Conservation (phyloP, 768 basidiomycete genomes). For the Melanogaster broomeanus region DNA sequence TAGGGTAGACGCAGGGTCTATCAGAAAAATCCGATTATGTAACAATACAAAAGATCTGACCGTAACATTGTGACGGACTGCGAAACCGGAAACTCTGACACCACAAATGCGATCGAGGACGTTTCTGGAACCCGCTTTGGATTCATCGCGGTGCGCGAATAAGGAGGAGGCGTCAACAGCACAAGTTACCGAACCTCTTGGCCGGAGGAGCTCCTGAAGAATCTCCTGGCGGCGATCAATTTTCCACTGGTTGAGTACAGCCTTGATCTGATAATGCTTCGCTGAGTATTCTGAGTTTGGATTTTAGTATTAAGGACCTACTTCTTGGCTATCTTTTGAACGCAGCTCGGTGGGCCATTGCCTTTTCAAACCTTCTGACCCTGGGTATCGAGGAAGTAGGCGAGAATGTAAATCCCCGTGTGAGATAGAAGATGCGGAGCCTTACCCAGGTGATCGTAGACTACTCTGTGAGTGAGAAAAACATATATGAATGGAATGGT, state of each 20-base stretch:
- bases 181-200: constrained; percentile 47
- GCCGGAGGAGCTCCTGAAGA: constrained; percentile 41
- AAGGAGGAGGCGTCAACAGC: constrained; percentile 52
- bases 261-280: constrained; percentile 45
- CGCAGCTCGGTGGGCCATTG: constrained; percentile 48
- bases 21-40: constrained; percentile 22
- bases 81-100: constrained; percentile 35
- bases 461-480: constrained; percentile 45
- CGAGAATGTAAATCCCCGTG: constrained; percentile 7
- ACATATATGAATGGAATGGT: constrained; percentile 5
- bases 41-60: constrained; percentile 32
- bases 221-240: constrained; percentile 38
- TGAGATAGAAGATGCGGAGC: constrained; percentile 6
- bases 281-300: constrained; percentile 19
- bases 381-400: constrained; percentile 19
- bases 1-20: constrained; percentile 14
- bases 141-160: constrained; percentile 39
- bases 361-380: constrained; percentile 40
- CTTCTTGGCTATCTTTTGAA: constrained; percentile 49
- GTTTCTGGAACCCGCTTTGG: constrained; percentile 23
- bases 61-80: constrained; percentile 45
- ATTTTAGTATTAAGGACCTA: constrained; percentile 29
- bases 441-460: constrained; percentile 75
- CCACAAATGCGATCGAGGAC: constrained; percentile 38
- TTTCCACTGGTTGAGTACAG: constrained; percentile 42